Percentiles rank a stretch among this genome's conserved stretches.
phyloP scores from a whole-genome alignment of 345 rosid genomes.

The Noccaea bulbosa region DNA sequence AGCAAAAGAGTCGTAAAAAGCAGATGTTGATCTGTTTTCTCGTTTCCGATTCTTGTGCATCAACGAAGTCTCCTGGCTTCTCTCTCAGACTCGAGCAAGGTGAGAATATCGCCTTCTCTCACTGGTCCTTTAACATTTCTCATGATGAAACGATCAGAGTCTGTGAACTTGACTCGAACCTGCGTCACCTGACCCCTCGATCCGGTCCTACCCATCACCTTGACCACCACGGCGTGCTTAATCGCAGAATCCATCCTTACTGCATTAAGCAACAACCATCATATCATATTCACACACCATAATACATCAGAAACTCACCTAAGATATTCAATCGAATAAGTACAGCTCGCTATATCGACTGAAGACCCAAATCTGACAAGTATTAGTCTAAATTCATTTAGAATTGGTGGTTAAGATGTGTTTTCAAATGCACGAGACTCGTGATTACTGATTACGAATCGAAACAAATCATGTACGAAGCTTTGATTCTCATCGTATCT shows the following conservation, averaged over 20 bases:
- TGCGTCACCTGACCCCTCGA: constrained; percentile 93
- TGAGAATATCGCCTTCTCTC: constrained; percentile 46
- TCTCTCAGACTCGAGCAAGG: constrained; percentile 50
- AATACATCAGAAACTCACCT: too few relatives aligned
- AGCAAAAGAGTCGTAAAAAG: neutral
- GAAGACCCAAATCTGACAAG: too few relatives aligned
- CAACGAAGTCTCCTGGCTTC: constrained; percentile 49
- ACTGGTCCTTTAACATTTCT: constrained; percentile 42
- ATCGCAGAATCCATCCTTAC: constrained; percentile 74
- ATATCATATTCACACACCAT: neutral
- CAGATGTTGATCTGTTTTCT: constrained; percentile 4
- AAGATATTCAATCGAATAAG: too few relatives aligned
- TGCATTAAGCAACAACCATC: neutral
- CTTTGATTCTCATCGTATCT: neutral
- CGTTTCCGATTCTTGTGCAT: neutral
- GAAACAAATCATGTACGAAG: neutral
- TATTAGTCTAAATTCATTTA: too few relatives aligned
- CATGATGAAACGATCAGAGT: constrained; percentile 42
- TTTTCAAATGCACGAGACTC: neutral
- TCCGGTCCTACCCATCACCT: constrained; percentile 91
- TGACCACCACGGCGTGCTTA: constrained; percentile 82
- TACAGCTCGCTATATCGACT: too few relatives aligned
- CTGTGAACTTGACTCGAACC: constrained; percentile 75
- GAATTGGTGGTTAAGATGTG: too few relatives aligned
- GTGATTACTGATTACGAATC: neutral